Conservation (phyloP, 2,329 filamentous ascomycete genomes). For the Metarhizium album region DNA sequence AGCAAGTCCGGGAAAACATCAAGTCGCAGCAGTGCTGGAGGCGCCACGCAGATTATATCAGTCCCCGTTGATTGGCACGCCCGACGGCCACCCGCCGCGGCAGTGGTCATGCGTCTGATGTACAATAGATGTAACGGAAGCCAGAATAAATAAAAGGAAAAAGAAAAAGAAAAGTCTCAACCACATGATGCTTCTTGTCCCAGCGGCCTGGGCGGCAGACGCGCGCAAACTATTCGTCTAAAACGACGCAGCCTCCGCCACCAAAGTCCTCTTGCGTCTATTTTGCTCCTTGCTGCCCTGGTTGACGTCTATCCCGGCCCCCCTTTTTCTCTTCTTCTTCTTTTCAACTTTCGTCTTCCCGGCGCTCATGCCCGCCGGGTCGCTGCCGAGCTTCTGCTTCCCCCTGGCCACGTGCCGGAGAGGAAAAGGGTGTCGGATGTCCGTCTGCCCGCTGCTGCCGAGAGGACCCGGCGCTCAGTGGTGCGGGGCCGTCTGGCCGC, state of each 20-base stretch:
- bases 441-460: too few species aligned
- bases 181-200: not conserved
- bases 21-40: too few species aligned
- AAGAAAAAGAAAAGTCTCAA: constrained; percentile 7
- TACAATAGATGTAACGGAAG: too few species aligned
- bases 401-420: not conserved
- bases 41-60: too few species aligned
- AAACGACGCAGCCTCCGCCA: not conserved
- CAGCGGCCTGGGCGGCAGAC: not conserved
- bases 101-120: constrained; percentile 8
- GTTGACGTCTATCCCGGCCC: constrained; percentile 1
- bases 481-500: constrained; percentile 54
- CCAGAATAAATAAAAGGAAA: too few species aligned
- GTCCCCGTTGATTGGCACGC: not conserved
- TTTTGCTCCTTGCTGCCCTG: constrained; percentile 10
- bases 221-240: too few species aligned
- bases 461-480: constrained; percentile 35
- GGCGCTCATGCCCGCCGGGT: too few species aligned
- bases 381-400: too few species aligned
- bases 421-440: not conserved
- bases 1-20: too few species aligned
- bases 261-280: not conserved
- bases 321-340: too few species aligned
- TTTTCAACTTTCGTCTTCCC: too few species aligned
- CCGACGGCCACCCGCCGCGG: not conserved